These are phyloP conservation scores for Sisymbrium altissimum DNA, from an alignment of 345 rosid genomes.

Conservation along the genomic window DNA sequence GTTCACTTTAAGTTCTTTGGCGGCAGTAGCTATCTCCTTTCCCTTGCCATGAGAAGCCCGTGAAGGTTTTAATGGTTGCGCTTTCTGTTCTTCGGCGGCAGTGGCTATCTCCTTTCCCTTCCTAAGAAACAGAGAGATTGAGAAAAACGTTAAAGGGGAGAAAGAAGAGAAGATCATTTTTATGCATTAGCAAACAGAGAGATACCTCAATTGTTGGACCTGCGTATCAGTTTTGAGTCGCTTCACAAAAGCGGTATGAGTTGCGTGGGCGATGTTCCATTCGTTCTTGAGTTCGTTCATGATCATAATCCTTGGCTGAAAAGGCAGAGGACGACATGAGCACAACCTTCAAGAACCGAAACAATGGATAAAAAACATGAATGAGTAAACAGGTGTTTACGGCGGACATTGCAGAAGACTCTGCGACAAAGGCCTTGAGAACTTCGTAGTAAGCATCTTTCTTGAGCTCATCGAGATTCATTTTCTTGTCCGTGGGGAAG, in stretches of 20 bases:
- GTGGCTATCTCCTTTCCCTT: too few relatives aligned
- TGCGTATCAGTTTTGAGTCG: not conserved
- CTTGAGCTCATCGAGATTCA: not conserved
- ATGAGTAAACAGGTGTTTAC: not conserved
- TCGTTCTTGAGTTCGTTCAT: not conserved
- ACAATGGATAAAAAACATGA: not conserved
- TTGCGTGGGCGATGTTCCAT: not conserved
- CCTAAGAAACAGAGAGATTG: too few relatives aligned
- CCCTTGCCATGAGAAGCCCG: too few relatives aligned
- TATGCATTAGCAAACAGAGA: too few relatives aligned
- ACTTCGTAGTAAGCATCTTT: not conserved
- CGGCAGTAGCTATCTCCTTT: too few relatives aligned
- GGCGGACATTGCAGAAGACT: not conserved
- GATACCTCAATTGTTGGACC: not conserved
- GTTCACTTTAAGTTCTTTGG: too few relatives aligned
- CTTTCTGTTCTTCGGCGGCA: too few relatives aligned
- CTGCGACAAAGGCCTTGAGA: constrained; percentile 9
- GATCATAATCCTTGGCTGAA: constrained; percentile 8
- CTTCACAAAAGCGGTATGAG: not conserved
- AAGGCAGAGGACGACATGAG: constrained; percentile 1
- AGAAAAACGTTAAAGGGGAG: too few relatives aligned
- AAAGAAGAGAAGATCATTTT: too few relatives aligned
- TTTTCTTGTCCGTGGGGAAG: not conserved
- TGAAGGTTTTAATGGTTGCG: too few relatives aligned
- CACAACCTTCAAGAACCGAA: not conserved